These are phyloP conservation scores for Pilobolus umbonatus DNA, from an alignment of 192 early-diverging fungal genomes.

Conservation along the genomic window DNA sequence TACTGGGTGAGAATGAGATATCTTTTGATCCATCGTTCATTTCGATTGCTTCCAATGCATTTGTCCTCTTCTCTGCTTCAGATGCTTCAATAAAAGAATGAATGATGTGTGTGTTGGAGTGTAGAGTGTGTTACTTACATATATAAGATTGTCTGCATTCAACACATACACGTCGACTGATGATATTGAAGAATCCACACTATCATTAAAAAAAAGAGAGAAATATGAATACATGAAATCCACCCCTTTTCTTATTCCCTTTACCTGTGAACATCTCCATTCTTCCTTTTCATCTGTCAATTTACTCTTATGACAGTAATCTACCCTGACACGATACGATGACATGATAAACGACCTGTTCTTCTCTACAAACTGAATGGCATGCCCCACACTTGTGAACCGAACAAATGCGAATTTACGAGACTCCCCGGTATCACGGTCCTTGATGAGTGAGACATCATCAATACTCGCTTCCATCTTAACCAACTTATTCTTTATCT, in stretches of 20 bases:
- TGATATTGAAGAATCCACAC: conserved; percentile 26
- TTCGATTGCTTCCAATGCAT: conserved; percentile 19
- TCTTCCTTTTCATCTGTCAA: conserved; percentile 19
- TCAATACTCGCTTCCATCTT: conserved; percentile 38
- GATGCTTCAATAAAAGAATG: conserved; percentile 1
- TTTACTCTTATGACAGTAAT: conserved; percentile 30
- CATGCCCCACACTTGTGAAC: conserved; percentile 42
- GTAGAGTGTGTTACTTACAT: conserved; percentile 2
- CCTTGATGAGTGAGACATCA: conserved; percentile 31
- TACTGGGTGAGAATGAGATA: conserved; percentile 44
- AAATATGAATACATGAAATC: neutral
- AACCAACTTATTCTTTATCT: conserved; percentile 34
- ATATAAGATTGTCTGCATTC: conserved; percentile 22
- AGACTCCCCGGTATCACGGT: conserved; percentile 38
- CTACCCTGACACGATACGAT: conserved; percentile 29
- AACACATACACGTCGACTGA: conserved; percentile 20
- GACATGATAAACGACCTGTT: conserved; percentile 32
- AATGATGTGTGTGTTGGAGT: no score
- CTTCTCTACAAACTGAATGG: conserved; percentile 35
- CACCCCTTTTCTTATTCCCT: no score
- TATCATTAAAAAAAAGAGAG: neutral
- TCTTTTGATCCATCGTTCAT: conserved; percentile 61
- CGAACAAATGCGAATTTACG: conserved; percentile 41
- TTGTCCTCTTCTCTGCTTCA: conserved; percentile 16
- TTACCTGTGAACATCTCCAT: conserved; percentile 31